A percentile compares a stretch with the other conserved stretches of the same genome.
These are phyloP conservation scores for Backusella tuberculispora DNA, from an alignment of 192 early-diverging fungal species.

Conservation along the genomic window DNA sequence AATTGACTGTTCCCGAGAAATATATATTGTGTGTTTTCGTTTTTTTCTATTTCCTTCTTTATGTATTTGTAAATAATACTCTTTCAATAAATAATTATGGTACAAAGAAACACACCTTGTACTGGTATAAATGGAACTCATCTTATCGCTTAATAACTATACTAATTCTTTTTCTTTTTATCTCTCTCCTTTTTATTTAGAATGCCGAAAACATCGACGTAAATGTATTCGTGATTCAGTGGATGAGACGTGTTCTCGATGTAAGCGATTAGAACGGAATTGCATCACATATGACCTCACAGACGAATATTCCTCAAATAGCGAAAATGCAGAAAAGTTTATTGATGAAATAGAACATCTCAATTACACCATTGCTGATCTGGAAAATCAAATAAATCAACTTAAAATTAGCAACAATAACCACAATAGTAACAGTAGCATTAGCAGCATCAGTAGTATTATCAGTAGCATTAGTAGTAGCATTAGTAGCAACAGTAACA, in stretches of 20 bases:
- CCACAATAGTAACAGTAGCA: neutral
- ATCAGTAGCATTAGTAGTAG: no score
- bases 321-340: neutral
- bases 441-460: no score
- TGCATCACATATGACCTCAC: neutral
- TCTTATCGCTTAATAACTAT: neutral
- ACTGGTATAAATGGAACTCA: neutral
- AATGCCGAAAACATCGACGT: neutral
- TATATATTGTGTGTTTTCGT: neutral
- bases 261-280: neutral
- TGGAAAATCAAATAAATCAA: slow-evolving; percentile 5
- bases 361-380: neutral
- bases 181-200: neutral
- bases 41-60: neutral
- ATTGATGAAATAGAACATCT: neutral
- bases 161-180: neutral
- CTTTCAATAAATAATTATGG: neutral
- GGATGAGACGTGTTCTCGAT: neutral
- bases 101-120: neutral
- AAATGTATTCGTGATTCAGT: neutral
- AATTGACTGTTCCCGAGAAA: neutral
- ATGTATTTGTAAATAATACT: neutral
- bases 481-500: no score
- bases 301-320: neutral
- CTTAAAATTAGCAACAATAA: neutral